Conservation (phyloP, 176 grass and related monocot species). For the Carex littledalei region DNA sequence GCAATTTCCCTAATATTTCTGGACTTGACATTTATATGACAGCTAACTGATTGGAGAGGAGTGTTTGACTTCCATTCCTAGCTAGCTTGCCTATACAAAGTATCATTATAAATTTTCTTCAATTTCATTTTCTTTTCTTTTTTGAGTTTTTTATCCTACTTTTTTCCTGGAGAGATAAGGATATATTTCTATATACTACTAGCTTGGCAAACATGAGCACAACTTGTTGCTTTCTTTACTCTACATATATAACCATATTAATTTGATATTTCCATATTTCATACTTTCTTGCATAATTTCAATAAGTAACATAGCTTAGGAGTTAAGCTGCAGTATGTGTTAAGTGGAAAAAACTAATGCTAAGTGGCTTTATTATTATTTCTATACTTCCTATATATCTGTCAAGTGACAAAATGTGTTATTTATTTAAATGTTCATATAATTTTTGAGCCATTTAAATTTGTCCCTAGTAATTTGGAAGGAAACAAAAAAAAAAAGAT, state of each 20-base stretch:
- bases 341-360: neutral
- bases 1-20: neutral
- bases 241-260: no score
- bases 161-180: neutral
- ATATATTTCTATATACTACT: neutral
- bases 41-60: slow-evolving; percentile 12
- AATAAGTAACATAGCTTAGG: neutral
- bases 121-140: neutral
- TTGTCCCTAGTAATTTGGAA: neutral
- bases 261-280: neutral
- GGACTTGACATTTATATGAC: slow-evolving; percentile 13
- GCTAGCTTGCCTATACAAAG: neutral
- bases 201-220: neutral
- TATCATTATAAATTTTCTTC: neutral
- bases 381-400: neutral
- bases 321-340: neutral
- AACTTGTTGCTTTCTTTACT: neutral
- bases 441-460: neutral
- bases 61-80: slow-evolving; percentile 14
- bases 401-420: neutral
- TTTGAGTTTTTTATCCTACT: neutral
- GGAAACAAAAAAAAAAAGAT: neutral
- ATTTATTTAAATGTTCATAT: neutral
- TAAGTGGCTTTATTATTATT: neutral
- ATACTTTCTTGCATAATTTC: neutral